Base-by-base conservation (phyloP, 805 yeast species). In the Candida takata region DNA sequence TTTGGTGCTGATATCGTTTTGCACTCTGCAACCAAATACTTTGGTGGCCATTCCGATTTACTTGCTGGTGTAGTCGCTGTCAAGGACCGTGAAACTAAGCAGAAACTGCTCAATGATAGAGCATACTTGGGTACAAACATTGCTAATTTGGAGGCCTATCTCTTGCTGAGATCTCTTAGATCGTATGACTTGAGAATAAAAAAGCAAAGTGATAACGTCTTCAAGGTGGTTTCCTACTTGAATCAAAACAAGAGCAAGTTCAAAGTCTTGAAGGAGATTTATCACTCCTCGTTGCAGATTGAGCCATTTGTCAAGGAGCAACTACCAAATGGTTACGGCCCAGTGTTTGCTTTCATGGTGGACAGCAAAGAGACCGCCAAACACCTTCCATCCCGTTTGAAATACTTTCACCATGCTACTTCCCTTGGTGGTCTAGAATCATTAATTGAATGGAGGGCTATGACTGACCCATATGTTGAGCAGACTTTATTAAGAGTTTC, bases 41-140 rank as follows among this genome's bases (percentile, higher is more conserved):
- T 86, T 52, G 96, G 95, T 27, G 97, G 97, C n/a, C 96, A 88
- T 60, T 84, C 95, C 6, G 97, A 88, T 57, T 62, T 87, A 29
- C 64, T 88, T 34, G 87, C 95, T 5, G 97, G 97, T 24, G 65
- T 81, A 10, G 60, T 87, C 14, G 75, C 79, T 14, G 77, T 83
- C n/a, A 78, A 79, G 52, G 74, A 74, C 41, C 45, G 51, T 8
- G 58, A 62, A 3, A 66, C 66, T 6, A 70, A 71, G 38, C 47
- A 61, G 16, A 52, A 62, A 29, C 65, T 88, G 41, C 57, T 67
- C 5, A 57, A 54, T 0, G 96, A 88, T 48, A 69, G 97, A 49
- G 58, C 77, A 8, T 70, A 66, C 41, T 60, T 87, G 36, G 97
- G 96, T 26, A 77, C 95, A 1, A 84, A 78, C 45, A 75, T 84